Conservation (phyloP, 1,139 yeast species). For the Pichia sp. region DNA sequence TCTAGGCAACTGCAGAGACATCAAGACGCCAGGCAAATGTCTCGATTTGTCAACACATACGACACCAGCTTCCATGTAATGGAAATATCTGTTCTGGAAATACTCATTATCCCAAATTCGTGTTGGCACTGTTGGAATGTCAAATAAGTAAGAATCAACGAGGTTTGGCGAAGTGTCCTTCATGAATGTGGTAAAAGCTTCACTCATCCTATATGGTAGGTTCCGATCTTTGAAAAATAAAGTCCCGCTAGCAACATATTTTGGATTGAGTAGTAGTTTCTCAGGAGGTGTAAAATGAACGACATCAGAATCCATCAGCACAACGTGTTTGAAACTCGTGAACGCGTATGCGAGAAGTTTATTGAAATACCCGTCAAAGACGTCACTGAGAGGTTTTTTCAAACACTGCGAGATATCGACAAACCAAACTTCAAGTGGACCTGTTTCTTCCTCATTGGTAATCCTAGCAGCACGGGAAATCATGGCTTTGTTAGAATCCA, state of each 20-base stretch:
- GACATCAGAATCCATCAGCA: slow-evolving; percentile 46
- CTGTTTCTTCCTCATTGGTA: no score
- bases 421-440: slow-evolving; percentile 36
- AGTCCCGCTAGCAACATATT: slow-evolving; percentile 27
- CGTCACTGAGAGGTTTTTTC: slow-evolving; percentile 22
- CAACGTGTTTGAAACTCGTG: slow-evolving; percentile 39
- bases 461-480: slow-evolving; percentile 30
- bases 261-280: slow-evolving; percentile 23
- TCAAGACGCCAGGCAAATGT: slow-evolving; percentile 37
- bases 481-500: slow-evolving; percentile 20
- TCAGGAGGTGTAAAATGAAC: slow-evolving; percentile 37
- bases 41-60: slow-evolving; percentile 35
- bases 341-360: slow-evolving; percentile 41
- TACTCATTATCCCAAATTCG: slow-evolving; percentile 24
- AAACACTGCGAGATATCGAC: slow-evolving; percentile 33
- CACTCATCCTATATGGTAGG: slow-evolving; percentile 22
- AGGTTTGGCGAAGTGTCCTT: slow-evolving; percentile 35
- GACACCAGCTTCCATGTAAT: slow-evolving; percentile 51
- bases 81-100: slow-evolving; percentile 38
- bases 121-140: no score
- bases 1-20: slow-evolving; percentile 34
- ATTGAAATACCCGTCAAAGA: slow-evolving; percentile 36
- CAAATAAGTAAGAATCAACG: slow-evolving; percentile 16
- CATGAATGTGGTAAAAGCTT: slow-evolving; percentile 40
- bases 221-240: slow-evolving; percentile 36